These are phyloP conservation scores for Phytophthora fragariae DNA, from an alignment of 352 stramenopile genomes.

Conservation along the genomic window DNA sequence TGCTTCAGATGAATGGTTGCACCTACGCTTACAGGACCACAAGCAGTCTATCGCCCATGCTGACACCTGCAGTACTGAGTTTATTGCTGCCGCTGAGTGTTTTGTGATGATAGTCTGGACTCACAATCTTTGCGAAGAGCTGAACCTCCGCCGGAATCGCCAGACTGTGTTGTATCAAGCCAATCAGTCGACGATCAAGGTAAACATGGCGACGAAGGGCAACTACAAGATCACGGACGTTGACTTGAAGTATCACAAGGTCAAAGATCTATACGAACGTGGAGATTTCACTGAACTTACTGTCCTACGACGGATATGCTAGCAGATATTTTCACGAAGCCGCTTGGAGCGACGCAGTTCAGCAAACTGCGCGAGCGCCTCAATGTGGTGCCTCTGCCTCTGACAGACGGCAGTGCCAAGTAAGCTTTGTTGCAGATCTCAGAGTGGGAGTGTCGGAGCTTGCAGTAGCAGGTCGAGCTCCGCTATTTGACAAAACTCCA, in stretches of 20 bases:
- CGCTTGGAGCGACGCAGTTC: slow-evolving; percentile 11
- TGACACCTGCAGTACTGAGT: slow-evolving; percentile 9
- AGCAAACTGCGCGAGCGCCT: slow-evolving; percentile 1
- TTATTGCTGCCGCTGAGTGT: not conserved
- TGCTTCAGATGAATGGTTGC: not conserved
- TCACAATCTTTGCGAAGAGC: slow-evolving; percentile 13
- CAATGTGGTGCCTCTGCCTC: slow-evolving; percentile 13
- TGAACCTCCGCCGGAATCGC: not conserved
- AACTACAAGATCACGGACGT: slow-evolving; percentile 1
- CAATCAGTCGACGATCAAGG: slow-evolving; percentile 20
- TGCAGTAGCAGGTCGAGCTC: too few species aligned
- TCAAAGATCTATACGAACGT: slow-evolving; percentile 9
- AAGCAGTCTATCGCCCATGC: slow-evolving; percentile 9
- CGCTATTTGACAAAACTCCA: too few species aligned
- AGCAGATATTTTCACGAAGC: slow-evolving; percentile 23
- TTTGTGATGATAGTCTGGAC: not conserved
- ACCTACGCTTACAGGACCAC: slow-evolving; percentile 20
- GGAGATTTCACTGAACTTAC: slow-evolving; percentile 17
- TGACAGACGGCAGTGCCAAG: not conserved
- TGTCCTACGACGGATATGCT: slow-evolving; percentile 20
- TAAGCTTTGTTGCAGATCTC: not conserved
- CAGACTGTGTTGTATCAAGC: slow-evolving; percentile 21
- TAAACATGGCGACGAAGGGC: slow-evolving; percentile 7
- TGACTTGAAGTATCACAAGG: too few species aligned
- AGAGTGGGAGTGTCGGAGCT: not conserved